These are phyloP conservation scores for Alloascoidea africana DNA, from an alignment of 805 yeast genomes.

Conservation along the genomic window DNA sequence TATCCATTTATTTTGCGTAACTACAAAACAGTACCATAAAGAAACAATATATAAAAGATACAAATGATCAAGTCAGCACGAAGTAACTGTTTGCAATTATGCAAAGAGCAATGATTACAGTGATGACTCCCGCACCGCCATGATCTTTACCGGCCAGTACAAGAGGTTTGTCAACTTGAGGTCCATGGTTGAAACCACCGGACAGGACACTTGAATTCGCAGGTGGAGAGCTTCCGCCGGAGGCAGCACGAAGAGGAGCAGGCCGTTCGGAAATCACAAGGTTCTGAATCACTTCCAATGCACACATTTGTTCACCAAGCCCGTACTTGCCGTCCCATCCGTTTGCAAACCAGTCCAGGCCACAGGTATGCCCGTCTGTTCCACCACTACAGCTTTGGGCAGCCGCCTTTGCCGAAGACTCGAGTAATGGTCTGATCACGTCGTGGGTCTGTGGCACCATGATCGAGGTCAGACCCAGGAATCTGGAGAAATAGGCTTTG, in stretches of 20 bases:
- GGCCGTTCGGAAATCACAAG: conserved; percentile 17
- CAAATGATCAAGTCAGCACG: too few relatives aligned
- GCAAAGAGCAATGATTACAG: conserved; percentile 63
- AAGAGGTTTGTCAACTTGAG: too few relatives aligned
- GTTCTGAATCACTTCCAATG: conserved; percentile 47
- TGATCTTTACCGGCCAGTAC: conserved; percentile 45
- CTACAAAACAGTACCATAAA: too few relatives aligned
- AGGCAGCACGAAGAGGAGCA: conserved; percentile 44
- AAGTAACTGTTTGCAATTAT: too few relatives aligned
- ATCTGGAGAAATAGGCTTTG: conserved; percentile 54
- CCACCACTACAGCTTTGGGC: conserved; percentile 75
- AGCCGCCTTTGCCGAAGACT: conserved; percentile 50
- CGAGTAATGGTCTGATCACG: conserved; percentile 28
- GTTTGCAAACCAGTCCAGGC: conserved; percentile 46
- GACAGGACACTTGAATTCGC: too few relatives aligned
- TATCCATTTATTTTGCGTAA: too few relatives aligned
- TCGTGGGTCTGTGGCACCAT: conserved; percentile 40
- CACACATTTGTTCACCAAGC: conserved; percentile 74
- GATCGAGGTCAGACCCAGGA: conserved; percentile 45
- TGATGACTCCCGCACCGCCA: conserved; percentile 84
- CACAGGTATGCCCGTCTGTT: conserved; percentile 69
- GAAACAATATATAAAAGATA: too few relatives aligned
- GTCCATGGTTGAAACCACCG: too few relatives aligned
- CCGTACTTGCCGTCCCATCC: conserved; percentile 62
- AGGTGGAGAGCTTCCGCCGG: conserved; percentile 70